Base-by-base conservation (phyloP, 139 green algal genomes). In the Coelastrella sp. region DNA sequence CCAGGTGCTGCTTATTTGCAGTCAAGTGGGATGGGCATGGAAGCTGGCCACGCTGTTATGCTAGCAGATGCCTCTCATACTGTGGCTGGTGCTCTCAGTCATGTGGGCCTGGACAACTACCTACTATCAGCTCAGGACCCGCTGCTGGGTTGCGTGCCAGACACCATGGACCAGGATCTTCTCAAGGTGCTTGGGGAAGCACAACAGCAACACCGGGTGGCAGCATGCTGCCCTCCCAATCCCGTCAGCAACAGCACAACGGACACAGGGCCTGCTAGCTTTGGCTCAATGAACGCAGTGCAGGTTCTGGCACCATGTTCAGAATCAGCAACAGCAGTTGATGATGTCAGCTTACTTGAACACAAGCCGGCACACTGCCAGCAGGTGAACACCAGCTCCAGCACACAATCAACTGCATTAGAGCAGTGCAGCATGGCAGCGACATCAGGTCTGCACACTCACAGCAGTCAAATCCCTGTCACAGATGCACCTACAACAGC, bases 51-150 rank as follows among this genome's bases (percentile, higher is more conserved):
- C 14, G 17, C 16, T 23, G 8, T 76, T 14, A 32, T 76, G 68
- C 14, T 17, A 32, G 68, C n/a, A 8, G 17, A 32, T 14, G 14
- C 68, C 22, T n/a, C 14, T 76, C 5, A 6, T 17, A 76, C 8
- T 5, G 68, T 76, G 16, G 17, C 68, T 23, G 68, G 68, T 32
- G 16, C 68, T 10, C 7, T 10, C 7, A 6, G 14, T 17, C n/a
- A 22, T 6, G 11, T 71, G 61, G 68, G 68, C 16, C 14, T 76
- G 17, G 68, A 76, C 16, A 14, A 76, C 6, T 76, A 64, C 60
- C 81, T 77, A 11, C 17, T 85, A 11, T 73, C 79, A 56, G 79
- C 79, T 10, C 79, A 85, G 79, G 58, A 85, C 20, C 79, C 79
- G 3, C 3, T 85, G 57, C 79, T 85, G 10, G 61, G 79, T 22